Evolutionary conservation across 2,329 filamentous ascomycete genomes (phyloP).

Genomic region (Claviceps sp.): DNA sequence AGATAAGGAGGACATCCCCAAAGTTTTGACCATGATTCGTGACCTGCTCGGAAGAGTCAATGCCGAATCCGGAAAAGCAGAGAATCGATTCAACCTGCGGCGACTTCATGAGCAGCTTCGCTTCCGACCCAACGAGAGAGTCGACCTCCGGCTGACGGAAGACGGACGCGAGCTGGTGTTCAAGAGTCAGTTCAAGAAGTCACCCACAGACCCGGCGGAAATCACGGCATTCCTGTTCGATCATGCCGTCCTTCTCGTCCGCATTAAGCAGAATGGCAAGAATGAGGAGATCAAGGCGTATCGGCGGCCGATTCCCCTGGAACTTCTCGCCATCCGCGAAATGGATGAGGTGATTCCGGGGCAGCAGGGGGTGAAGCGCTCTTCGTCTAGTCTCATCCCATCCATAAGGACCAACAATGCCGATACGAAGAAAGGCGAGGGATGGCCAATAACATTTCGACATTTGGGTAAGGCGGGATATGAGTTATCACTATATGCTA

Average conservation of each 20-base stretch:
- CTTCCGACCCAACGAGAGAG: conserved; percentile 78
- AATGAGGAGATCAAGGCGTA: conserved; percentile 91
- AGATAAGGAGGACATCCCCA: conserved; percentile 84
- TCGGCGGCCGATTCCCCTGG: conserved; percentile 81
- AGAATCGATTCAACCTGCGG: conserved; percentile 93
- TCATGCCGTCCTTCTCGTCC: conserved; percentile 82
- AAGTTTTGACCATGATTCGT: conserved; percentile 74
- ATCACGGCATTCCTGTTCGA: conserved; percentile 95
- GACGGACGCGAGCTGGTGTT: conserved; percentile 86
- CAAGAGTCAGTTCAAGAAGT: conserved; percentile 90
- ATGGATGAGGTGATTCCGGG: conserved; percentile 93
- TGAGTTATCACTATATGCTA: conserved; percentile 77
- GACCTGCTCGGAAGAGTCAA: conserved; percentile 83
- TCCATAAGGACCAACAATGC: conserved; percentile 32
- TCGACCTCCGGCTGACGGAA: conserved; percentile 88
- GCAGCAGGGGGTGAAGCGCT: conserved; percentile 64
- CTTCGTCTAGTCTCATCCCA: conserved; percentile 71
- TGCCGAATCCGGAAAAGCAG: conserved; percentile 86
- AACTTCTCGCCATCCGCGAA: conserved; percentile 83
- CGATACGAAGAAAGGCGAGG: conserved; percentile 53
- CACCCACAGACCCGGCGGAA: conserved; percentile 72
- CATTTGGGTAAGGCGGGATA: conserved; percentile 94
- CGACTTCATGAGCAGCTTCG: conserved; percentile 84
- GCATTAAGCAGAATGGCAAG: conserved; percentile 86
- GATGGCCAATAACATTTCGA: conserved; percentile 89